Percentiles rank a stretch among this genome's conserved stretches.
phyloP scores from a whole-genome alignment of 2,329 filamentous ascomycete species.

The Didymellaceae sp. region DNA sequence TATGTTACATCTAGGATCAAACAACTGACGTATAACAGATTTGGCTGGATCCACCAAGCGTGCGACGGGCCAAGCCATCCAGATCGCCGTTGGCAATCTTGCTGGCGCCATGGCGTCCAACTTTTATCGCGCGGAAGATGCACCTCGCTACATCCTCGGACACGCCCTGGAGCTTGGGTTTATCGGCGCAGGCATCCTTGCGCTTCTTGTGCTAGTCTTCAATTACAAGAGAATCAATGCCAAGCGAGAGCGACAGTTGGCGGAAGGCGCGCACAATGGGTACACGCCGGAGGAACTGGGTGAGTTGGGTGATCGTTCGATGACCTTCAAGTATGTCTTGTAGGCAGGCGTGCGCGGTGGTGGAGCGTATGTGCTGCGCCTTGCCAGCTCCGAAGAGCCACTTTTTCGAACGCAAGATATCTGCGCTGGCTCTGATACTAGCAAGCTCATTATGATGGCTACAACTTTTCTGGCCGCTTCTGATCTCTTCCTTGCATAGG shows the following conservation, averaged over 20 bases:
- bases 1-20: background rate
- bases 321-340: conserved; percentile 68
- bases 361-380: too few species aligned
- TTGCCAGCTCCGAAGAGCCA: too few species aligned
- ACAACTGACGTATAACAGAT: conserved; percentile 50
- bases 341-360: conserved; percentile 27
- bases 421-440: too few species aligned
- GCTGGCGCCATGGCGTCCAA: conserved; percentile 70
- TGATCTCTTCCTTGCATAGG: too few species aligned
- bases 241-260: conserved; percentile 54
- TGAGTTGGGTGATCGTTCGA: conserved; percentile 65
- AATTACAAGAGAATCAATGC: conserved; percentile 66
- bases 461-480: too few species aligned
- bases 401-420: too few species aligned
- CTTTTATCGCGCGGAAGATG: conserved; percentile 66
- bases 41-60: conserved; percentile 60
- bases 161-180: conserved; percentile 61
- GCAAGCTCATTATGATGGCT: too few species aligned
- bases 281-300: conserved; percentile 63
- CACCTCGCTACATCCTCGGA: conserved; percentile 58
- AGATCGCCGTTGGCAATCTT: conserved; percentile 59
- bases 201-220: conserved; percentile 53
- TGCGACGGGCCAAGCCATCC: conserved; percentile 56
- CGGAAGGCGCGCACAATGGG: conserved; percentile 44
- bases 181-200: conserved; percentile 55